phyloP scores from a whole-genome alignment of 2,329 filamentous ascomycete species.

The Leptographium wingfieldii region DNA sequence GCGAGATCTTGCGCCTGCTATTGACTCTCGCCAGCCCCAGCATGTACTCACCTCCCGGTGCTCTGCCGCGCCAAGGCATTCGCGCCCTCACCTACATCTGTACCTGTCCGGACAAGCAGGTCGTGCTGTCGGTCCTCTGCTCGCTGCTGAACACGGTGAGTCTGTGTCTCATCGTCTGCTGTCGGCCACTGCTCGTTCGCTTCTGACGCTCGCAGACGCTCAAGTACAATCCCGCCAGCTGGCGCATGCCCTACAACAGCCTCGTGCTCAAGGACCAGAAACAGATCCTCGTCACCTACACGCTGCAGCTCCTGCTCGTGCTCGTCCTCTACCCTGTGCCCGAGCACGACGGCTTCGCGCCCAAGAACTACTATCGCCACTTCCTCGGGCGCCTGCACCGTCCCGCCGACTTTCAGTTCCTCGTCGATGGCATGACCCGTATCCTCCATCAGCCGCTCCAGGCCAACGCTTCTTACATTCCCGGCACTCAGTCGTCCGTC shows the following conservation, averaged over 20 bases:
- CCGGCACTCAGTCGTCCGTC: conserved; percentile 65
- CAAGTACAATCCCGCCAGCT: conserved; percentile 90
- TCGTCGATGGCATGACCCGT: conserved; percentile 86
- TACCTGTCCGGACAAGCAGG: conserved; percentile 78
- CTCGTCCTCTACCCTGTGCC: conserved; percentile 80
- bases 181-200: too few relatives aligned
- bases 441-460: conserved; percentile 88
- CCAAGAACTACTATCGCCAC: conserved; percentile 76
- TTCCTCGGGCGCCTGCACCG: conserved; percentile 83
- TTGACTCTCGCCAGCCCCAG: conserved; percentile 79
- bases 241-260: conserved; percentile 89
- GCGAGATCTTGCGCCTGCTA: conserved; percentile 76
- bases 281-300: conserved; percentile 82
- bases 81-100: conserved; percentile 80
- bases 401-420: conserved; percentile 93
- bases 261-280: conserved; percentile 85
- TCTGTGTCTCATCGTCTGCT: conserved; percentile 8
- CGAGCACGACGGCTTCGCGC: conserved; percentile 36
- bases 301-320: conserved; percentile 78
- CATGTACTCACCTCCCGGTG: conserved; percentile 76
- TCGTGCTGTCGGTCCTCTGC: conserved; percentile 80
- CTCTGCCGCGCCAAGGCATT: conserved; percentile 71
- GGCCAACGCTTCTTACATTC: conserved; percentile 76
- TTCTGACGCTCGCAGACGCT: conserved; percentile 48
- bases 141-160: conserved; percentile 85